Evolutionary conservation across 2,329 filamentous ascomycete species (phyloP).

Genomic region (Fusarium mangiferae): DNA sequence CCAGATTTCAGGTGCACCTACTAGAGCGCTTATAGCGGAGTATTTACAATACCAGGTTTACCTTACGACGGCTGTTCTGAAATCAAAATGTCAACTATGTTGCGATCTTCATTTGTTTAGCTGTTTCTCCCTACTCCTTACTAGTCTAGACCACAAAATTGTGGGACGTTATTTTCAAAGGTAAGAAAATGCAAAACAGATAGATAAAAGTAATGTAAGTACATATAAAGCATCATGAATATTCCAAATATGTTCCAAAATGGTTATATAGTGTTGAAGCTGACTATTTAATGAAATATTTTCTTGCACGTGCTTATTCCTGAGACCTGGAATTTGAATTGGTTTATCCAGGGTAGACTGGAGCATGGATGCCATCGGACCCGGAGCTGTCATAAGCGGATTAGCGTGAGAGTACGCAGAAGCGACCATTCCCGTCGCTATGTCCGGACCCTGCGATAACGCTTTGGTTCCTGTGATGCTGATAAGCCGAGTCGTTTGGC

Average conservation of each 20-base stretch:
- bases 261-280: too few species aligned
- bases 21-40: background rate
- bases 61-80: background rate
- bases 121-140: too few species aligned
- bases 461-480: background rate
- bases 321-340: too few species aligned
- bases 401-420: rapidly evolving
- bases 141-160: too few species aligned
- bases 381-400: background rate
- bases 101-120: too few species aligned
- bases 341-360: background rate
- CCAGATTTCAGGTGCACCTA: background rate
- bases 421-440: background rate
- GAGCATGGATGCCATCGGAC: rapidly evolving
- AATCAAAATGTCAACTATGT: background rate
- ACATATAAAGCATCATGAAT: too few species aligned
- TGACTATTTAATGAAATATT: background rate
- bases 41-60: background rate
- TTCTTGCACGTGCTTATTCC: rapidly evolving
- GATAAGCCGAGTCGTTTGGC: background rate
- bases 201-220: too few species aligned
- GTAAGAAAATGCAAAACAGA: too few species aligned
- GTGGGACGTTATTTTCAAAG: too few species aligned
- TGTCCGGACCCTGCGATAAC: background rate
- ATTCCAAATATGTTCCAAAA: too few species aligned